Evolutionary conservation across 176 grass and related monocot genomes (phyloP).

Genomic region (Zoysia pacifica): DNA sequence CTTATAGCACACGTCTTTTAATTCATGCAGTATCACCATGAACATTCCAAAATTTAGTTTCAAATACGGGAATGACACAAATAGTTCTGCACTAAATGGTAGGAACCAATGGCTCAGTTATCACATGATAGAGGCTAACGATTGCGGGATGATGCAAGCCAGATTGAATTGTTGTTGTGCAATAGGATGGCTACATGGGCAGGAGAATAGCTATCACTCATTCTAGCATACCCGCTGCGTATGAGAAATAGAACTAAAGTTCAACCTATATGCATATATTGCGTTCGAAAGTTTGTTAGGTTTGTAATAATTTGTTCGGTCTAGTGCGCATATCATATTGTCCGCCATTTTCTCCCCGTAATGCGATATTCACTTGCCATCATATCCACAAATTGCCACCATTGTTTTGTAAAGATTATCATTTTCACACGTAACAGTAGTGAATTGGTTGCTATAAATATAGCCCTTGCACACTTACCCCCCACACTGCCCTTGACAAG

Average conservation of each 20-base stretch:
- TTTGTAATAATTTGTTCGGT: background rate
- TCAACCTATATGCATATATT: background rate
- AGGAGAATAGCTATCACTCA: background rate
- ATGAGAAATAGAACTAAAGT: background rate
- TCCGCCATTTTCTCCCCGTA: background rate
- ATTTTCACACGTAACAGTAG: background rate
- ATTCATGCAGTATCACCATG: background rate
- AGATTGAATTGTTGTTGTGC: background rate
- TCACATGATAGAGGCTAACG: background rate
- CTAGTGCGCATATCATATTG: background rate
- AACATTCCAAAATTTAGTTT: background rate
- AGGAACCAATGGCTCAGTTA: too few species aligned
- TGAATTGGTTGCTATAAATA: background rate
- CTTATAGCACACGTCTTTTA: background rate
- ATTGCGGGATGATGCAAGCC: background rate
- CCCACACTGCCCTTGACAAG: background rate
- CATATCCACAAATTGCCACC: background rate
- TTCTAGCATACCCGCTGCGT: background rate
- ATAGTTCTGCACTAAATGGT: too few species aligned
- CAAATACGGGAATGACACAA: too few species aligned
- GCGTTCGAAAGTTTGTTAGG: background rate
- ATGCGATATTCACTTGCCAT: background rate
- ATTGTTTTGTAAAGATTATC: background rate
- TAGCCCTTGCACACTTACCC: background rate
- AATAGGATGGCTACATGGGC: background rate